Conservation (phyloP, 2,329 filamentous ascomycete genomes). For the Teratosphaeriaceae sp. region DNA sequence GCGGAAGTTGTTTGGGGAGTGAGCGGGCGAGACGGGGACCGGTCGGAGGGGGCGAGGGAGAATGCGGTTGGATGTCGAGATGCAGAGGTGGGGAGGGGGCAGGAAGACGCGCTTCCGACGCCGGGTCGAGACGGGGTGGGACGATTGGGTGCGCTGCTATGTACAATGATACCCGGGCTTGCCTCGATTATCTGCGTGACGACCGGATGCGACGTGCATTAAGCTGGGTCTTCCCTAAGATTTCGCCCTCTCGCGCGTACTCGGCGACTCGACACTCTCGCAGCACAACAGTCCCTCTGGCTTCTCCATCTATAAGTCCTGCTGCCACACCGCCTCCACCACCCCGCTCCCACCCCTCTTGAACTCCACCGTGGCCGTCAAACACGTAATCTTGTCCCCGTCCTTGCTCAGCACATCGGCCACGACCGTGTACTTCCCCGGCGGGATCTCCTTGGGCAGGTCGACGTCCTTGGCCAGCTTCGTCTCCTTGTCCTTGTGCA, state of each 20-base stretch:
- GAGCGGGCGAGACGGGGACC: not conserved
- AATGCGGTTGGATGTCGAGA: not conserved
- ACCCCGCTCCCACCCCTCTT: constrained; percentile 29
- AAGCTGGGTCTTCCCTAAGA: no score
- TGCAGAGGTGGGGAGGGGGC: not conserved
- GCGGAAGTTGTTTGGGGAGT: constrained; percentile 65
- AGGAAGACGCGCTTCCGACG: no score
- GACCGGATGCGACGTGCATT: not conserved
- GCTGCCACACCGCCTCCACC: constrained; percentile 14
- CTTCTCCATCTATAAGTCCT: constrained; percentile 18
- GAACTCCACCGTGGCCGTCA: constrained; percentile 69
- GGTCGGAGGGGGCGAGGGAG: not conserved
- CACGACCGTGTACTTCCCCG: constrained; percentile 80
- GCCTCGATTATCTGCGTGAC: no score
- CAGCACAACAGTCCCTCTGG: not conserved
- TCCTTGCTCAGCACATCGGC: constrained; percentile 78
- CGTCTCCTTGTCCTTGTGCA: constrained; percentile 63
- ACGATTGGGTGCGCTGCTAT: not conserved
- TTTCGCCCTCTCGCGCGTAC: no score
- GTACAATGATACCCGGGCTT: no score
- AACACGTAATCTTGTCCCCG: constrained; percentile 72
- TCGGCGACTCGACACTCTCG: no score
- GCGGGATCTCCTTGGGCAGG: constrained; percentile 79
- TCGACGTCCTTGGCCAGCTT: constrained; percentile 71
- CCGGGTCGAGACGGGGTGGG: not conserved